phyloP scores from a whole-genome alignment of 1,284 basidiomycete genomes.

The Rhizopogon parksii region DNA sequence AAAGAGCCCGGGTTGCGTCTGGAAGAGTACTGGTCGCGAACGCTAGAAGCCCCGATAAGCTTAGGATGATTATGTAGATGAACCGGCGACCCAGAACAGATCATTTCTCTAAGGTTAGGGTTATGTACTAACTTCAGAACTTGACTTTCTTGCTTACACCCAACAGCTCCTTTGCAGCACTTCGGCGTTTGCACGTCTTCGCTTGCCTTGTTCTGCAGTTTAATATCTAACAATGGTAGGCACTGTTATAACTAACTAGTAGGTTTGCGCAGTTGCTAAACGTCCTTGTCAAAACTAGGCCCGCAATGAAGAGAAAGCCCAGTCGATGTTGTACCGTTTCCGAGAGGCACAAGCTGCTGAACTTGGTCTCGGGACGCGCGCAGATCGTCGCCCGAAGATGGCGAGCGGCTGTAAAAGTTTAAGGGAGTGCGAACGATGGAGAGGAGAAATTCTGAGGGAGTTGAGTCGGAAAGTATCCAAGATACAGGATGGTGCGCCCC shows the following conservation, averaged over 20 bases:
- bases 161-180: too few relatives aligned
- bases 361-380: slow-evolving; percentile 79
- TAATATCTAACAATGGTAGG: background rate
- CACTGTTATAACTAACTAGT: background rate
- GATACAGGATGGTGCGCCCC: slow-evolving; percentile 84
- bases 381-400: slow-evolving; percentile 82
- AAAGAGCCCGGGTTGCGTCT: background rate
- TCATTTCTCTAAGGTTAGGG: too few relatives aligned
- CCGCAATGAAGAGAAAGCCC: slow-evolving; percentile 95
- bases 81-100: background rate
- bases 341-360: slow-evolving; percentile 95
- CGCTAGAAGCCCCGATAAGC: background rate
- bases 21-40: background rate
- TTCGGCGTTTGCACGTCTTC: background rate
- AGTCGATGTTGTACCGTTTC: slow-evolving; percentile 98
- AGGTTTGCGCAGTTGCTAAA: too few relatives aligned
- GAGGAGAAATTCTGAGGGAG: slow-evolving; percentile 91
- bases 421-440: slow-evolving; percentile 91
- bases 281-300: slow-evolving; percentile 43
- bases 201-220: background rate
- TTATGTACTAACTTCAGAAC: too few relatives aligned
- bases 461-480: slow-evolving; percentile 96
- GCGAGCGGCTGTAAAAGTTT: slow-evolving; percentile 87
- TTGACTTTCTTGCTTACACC: too few relatives aligned
- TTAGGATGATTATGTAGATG: background rate